Evolutionary conservation across 164 flowering plant species (phyloP), one percentile per base, ranked within the genome.

Genomic region (Protea cynaroides): DNA sequence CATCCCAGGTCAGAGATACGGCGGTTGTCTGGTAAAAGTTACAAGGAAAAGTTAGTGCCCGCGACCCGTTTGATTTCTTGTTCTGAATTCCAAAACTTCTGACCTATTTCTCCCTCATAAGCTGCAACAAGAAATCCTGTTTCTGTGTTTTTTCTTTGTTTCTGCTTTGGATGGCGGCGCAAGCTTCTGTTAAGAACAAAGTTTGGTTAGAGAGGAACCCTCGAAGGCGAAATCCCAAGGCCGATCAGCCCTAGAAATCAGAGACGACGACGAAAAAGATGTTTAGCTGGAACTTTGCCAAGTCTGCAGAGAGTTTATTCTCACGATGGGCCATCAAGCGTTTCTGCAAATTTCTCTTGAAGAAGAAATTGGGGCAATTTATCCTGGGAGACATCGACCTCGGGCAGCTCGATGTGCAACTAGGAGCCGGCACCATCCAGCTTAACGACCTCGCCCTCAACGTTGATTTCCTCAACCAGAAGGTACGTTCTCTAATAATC

Each of bases 321-420:
- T 79, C 96, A 43, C 86, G 83, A 49, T 84, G 85, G 92, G 95
- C 90, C 24, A 58, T 86, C 44, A 89, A 83, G 76, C 81, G 85
- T 63, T 59, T 82, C 9, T 86, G 78, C 71, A 88, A 91, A 71
- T 89, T 89, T 65, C 25, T 89, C 46, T 67, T 91, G 81, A 94
- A 91, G 97, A 91, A 91, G 86, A 87, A 86, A 68, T 67, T 90
- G 50, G 97, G 97, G 52, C 69, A 87, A 58, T 82, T 89, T 64
- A 83, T 94, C 1, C 65, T 84, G 14, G 97, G 98, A 0, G 99
- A 94, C 43, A 72, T 94, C 61, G 97, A 94, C 69, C 73, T 88
- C 59, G 82, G 86, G 46, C 96, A 94, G 76, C 96, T 94, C 51
- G 95, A 94, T 56, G 95, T 91, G 3, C 97, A 94, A 81, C 85